These are phyloP conservation scores for Solanum infundibuliforme DNA, from an alignment of 257 asterid genomes.

Conservation along the genomic window DNA sequence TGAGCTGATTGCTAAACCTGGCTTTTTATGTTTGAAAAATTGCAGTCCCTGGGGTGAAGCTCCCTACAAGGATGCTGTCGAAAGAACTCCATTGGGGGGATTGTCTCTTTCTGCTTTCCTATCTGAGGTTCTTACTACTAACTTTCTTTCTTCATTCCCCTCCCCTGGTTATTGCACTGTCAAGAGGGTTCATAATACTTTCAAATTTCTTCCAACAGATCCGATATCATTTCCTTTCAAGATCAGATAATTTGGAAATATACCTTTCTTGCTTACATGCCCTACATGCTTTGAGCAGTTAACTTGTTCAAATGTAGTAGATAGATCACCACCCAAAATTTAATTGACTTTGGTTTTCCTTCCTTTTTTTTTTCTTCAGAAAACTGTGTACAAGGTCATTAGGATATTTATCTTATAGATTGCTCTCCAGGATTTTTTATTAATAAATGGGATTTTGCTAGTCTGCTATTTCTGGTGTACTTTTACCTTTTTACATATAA, in stretches of 20 bases:
- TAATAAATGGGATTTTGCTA: not conserved
- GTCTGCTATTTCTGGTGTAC: not conserved
- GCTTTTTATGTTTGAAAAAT: slow-evolving; percentile 17
- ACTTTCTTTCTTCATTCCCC: not conserved
- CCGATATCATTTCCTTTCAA: not conserved
- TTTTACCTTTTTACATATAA: not conserved
- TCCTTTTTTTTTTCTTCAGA: not conserved
- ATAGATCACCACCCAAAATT: not conserved
- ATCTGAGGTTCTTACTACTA: slow-evolving; percentile 50
- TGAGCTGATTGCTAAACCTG: slow-evolving; percentile 9
- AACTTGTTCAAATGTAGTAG: not conserved
- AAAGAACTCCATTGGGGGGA: slow-evolving; percentile 67
- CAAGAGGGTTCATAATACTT: not conserved
- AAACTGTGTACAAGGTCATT: not conserved
- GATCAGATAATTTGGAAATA: not conserved
- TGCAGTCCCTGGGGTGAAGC: slow-evolving; percentile 83
- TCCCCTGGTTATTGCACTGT: slow-evolving; percentile 1
- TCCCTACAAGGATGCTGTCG: slow-evolving; percentile 88
- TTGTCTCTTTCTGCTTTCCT: slow-evolving; percentile 80
- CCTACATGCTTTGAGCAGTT: not conserved
- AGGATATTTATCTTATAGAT: not conserved
- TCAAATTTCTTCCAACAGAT: not conserved
- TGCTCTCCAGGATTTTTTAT: not conserved
- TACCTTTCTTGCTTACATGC: not conserved
- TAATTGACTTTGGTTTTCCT: not conserved